Conservation (phyloP, 129 eudicot genomes). For the Pulicaria dysenterica region DNA sequence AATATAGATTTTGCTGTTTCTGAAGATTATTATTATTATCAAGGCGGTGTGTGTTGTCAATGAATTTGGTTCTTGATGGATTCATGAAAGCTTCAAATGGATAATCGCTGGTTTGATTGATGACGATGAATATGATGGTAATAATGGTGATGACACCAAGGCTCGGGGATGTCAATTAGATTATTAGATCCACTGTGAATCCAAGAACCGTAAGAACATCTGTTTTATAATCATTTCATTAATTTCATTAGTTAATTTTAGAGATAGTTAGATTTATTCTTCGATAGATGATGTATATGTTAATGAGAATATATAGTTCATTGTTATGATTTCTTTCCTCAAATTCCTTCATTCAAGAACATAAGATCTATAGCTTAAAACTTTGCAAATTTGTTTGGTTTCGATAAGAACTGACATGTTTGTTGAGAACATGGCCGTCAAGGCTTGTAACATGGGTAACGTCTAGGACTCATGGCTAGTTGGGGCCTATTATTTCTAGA, state of each 20-base stretch:
- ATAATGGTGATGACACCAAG: constrained; percentile 19
- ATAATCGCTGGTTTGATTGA: constrained; percentile 17
- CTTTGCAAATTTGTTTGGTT: no score
- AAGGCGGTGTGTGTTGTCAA: neutral
- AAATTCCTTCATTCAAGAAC: no score
- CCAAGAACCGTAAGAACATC: constrained; percentile 14
- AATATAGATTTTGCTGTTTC: constrained; percentile 36
- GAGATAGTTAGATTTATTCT: constrained; percentile 16
- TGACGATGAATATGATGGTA: neutral
- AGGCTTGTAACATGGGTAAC: no score
- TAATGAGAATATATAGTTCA: no score
- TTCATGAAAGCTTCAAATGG: constrained; percentile 15
- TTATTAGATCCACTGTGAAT: constrained; percentile 10
- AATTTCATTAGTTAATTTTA: constrained; percentile 15
- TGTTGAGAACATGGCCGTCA: no score
- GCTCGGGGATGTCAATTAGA: constrained; percentile 26
- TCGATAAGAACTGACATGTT: no score
- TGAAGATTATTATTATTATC: constrained; percentile 15
- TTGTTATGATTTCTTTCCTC: no score
- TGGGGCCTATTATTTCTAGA: no score
- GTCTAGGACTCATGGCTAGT: no score
- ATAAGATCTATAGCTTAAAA: no score
- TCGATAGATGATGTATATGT: no score
- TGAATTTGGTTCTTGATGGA: constrained; percentile 20
- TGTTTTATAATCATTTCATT: constrained; percentile 8